Evolutionary conservation across 495 filamentous ascomycete genomes (phyloP).

Genomic region (Xylaria scruposa): DNA sequence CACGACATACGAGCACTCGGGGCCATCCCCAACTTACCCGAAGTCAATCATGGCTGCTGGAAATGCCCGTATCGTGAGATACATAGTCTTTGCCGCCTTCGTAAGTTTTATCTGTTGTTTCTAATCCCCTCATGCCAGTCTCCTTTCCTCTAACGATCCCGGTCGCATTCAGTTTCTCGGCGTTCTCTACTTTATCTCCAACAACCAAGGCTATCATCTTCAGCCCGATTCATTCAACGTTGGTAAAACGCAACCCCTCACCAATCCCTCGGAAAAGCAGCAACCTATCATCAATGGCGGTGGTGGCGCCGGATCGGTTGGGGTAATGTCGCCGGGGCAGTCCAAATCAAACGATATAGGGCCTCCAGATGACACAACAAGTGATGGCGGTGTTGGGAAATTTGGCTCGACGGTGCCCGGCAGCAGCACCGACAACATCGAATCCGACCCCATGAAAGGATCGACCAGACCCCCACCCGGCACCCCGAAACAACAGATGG

Average conservation of each 20-base stretch:
- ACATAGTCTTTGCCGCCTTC: slow-evolving; percentile 85
- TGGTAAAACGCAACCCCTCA: slow-evolving; percentile 24
- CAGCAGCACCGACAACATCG: slow-evolving; percentile 20
- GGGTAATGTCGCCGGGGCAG: neutral
- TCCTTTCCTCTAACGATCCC: neutral
- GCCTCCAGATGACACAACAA: neutral
- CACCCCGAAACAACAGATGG: slow-evolving; percentile 38
- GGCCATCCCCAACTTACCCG: slow-evolving; percentile 22
- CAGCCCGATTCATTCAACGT: slow-evolving; percentile 34
- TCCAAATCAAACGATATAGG: slow-evolving; percentile 32
- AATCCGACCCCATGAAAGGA: slow-evolving; percentile 32
- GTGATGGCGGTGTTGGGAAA: slow-evolving; percentile 10
- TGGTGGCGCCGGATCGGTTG: slow-evolving; percentile 16
- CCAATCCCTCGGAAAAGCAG: slow-evolving; percentile 43
- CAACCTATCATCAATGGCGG: slow-evolving; percentile 30
- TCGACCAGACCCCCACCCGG: slow-evolving; percentile 45
- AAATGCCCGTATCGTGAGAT: slow-evolving; percentile 77
- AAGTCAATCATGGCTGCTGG: slow-evolving; percentile 65
- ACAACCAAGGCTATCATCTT: slow-evolving; percentile 45
- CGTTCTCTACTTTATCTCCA: slow-evolving; percentile 81
- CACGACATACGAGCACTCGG: slow-evolving; percentile 6
- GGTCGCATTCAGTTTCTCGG: slow-evolving; percentile 63
- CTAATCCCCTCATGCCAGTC: neutral
- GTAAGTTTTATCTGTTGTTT: slow-evolving; percentile 58
- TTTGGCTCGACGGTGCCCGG: slow-evolving; percentile 23